phyloP scores from a whole-genome alignment of 2,329 filamentous ascomycete genomes.

The Boeremia exigua region DNA sequence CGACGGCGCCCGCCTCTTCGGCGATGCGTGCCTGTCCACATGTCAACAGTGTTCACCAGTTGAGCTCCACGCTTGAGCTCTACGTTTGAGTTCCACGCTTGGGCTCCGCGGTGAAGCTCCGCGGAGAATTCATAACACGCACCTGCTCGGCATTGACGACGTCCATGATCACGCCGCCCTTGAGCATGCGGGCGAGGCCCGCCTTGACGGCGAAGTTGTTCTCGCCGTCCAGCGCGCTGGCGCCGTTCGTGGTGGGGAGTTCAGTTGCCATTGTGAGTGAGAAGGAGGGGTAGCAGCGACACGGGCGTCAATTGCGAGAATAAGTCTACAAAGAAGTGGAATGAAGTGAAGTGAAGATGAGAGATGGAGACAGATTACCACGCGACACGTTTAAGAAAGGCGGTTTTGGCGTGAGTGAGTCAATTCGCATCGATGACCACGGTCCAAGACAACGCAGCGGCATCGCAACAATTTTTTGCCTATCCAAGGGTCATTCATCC shows the following conservation, averaged over 20 bases:
- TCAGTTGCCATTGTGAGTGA: constrained; percentile 52
- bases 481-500: constrained; percentile 27
- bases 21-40: constrained; percentile 89
- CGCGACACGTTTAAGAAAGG: constrained; percentile 14
- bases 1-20: constrained; percentile 92
- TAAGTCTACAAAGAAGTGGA: too few species aligned
- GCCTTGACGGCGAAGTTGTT: constrained; percentile 87
- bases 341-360: background rate
- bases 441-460: constrained; percentile 23
- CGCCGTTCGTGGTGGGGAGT: constrained; percentile 56
- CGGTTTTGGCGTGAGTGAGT: constrained; percentile 27
- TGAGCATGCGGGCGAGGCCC: constrained; percentile 95
- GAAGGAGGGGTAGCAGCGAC: background rate
- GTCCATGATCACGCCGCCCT: constrained; percentile 99
- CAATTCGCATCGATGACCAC: constrained; percentile 31
- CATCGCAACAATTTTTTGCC: constrained; percentile 36
- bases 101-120: too few species aligned
- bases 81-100: too few species aligned
- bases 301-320: background rate
- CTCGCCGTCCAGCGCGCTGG: constrained; percentile 52
- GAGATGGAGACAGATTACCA: background rate
- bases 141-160: constrained; percentile 89
- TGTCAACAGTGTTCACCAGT: background rate
- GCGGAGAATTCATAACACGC: constrained; percentile 15
- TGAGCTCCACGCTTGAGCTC: too few species aligned